Evolutionary conservation across 345 rosid species (phyloP).

Genomic region (Durio zibethinus): DNA sequence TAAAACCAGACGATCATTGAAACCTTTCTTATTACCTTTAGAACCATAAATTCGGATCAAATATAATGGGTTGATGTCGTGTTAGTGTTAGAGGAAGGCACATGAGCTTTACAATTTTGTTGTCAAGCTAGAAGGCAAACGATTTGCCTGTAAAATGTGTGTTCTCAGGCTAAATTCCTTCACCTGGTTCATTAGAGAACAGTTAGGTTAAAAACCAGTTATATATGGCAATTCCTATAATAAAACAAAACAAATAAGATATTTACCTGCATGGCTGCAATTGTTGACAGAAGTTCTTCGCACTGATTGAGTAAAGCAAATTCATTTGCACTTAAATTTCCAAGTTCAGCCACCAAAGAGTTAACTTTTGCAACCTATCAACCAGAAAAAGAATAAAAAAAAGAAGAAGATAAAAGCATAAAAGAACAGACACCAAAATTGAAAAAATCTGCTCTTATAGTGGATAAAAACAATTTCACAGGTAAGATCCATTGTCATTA

Average conservation of each 20-base stretch:
- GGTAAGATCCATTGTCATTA: not conserved
- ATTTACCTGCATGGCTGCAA: conserved; percentile 63
- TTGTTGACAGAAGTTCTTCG: conserved; percentile 49
- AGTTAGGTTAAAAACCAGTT: not conserved
- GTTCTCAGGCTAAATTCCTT: conserved; percentile 63
- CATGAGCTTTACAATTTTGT: conserved; percentile 30
- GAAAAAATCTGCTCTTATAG: not conserved
- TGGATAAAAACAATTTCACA: not conserved
- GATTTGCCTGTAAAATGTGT: conserved; percentile 48
- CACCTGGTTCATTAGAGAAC: conserved; percentile 43
- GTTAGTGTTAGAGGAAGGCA: conserved; percentile 22
- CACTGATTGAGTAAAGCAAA: conserved; percentile 51
- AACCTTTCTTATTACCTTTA: not conserved
- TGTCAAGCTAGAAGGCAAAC: conserved; percentile 33
- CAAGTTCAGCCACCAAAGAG: conserved; percentile 53
- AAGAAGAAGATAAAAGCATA: not conserved
- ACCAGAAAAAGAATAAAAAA: not conserved
- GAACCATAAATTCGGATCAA: conserved; percentile 1
- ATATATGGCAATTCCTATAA: not conserved
- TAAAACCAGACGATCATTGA: conserved; percentile 3
- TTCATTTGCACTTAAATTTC: conserved; percentile 47
- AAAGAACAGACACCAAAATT: not conserved
- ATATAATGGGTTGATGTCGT: conserved; percentile 8
- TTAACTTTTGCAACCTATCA: conserved; percentile 54
- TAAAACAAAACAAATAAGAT: not conserved